Evolutionary conservation across 2,329 filamentous ascomycete species (phyloP).

Genomic region (Scedosporium boydii): DNA sequence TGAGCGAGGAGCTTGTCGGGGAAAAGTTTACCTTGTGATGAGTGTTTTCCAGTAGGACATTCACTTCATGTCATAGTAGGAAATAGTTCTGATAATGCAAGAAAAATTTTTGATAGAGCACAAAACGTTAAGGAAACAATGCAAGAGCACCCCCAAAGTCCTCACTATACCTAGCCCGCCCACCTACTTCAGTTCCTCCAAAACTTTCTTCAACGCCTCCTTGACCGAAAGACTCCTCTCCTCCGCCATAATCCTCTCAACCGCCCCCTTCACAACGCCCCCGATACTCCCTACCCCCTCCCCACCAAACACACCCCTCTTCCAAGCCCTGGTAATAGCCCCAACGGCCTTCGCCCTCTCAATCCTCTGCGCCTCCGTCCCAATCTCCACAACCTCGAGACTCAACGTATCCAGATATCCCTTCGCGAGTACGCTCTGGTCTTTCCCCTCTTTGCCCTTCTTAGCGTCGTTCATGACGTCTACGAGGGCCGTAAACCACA

Average conservation of each 20-base stretch:
- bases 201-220: constrained; percentile 28
- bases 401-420: constrained; percentile 38
- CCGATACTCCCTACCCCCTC: constrained; percentile 10
- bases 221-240: constrained; percentile 38
- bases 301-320: constrained; percentile 31
- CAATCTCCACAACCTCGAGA: constrained; percentile 32
- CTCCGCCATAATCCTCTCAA: constrained; percentile 23
- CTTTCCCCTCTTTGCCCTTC: constrained; percentile 13
- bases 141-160: too few relatives aligned
- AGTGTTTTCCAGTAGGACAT: neutral
- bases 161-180: neutral
- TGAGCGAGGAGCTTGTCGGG: constrained; percentile 9
- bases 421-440: constrained; percentile 14
- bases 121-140: neutral
- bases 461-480: constrained; percentile 36
- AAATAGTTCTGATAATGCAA: neutral
- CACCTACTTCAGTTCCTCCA: constrained; percentile 19
- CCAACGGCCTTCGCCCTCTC: constrained; percentile 35
- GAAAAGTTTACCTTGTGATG: neutral
- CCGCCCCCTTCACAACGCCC: constrained; percentile 20
- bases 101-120: neutral
- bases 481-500: constrained; percentile 40
- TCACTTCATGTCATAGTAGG: neutral
- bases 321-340: constrained; percentile 30
- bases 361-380: constrained; percentile 42